Percentiles rank a stretch among this genome's conserved stretches.
These are phyloP conservation scores for Fusarium pilosicola DNA, from an alignment of 2,329 filamentous ascomycete genomes.

Conservation along the genomic window DNA sequence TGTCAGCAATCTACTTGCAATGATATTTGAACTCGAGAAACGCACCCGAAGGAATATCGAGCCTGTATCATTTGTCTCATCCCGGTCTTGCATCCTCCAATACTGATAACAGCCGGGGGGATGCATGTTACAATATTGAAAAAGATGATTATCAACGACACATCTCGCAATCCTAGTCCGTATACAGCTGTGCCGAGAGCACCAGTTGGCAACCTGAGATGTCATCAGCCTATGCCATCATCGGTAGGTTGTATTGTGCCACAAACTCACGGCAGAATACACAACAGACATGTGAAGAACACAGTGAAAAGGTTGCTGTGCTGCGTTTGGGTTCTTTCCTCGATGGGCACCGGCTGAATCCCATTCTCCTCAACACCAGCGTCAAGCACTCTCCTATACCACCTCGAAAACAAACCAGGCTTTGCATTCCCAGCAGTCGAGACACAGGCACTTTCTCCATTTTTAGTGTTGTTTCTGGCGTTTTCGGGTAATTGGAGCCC, in stretches of 20 bases:
- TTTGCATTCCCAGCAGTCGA: constrained; percentile 46
- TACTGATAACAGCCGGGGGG: constrained; percentile 65
- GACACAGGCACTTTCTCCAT: constrained; percentile 35
- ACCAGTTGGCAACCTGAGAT: constrained; percentile 63
- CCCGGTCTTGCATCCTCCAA: constrained; percentile 65
- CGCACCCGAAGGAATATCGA: constrained; percentile 67
- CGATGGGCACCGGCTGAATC: constrained; percentile 64
- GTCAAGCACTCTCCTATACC: constrained; percentile 56
- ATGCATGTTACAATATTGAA: constrained; percentile 64
- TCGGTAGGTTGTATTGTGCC: neutral
- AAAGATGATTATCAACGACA: constrained; percentile 67
- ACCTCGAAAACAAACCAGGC: constrained; percentile 47
- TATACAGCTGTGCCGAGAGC: constrained; percentile 66
- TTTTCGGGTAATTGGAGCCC: neutral
- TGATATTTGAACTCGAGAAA: neutral
- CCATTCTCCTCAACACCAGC: constrained; percentile 64
- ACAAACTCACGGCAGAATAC: constrained; percentile 64
- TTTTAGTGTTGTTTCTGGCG: neutral
- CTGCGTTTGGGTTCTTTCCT: constrained; percentile 62
- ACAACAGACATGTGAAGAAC: constrained; percentile 68
- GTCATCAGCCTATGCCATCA: constrained; percentile 4
- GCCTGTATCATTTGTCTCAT: constrained; percentile 70
- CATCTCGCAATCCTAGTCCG: constrained; percentile 64
- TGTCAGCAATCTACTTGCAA: constrained; percentile 7
- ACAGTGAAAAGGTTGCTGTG: constrained; percentile 68